Evolutionary conservation across 2,329 filamentous ascomycete genomes (phyloP).

Genomic region (Dothistroma pini): DNA sequence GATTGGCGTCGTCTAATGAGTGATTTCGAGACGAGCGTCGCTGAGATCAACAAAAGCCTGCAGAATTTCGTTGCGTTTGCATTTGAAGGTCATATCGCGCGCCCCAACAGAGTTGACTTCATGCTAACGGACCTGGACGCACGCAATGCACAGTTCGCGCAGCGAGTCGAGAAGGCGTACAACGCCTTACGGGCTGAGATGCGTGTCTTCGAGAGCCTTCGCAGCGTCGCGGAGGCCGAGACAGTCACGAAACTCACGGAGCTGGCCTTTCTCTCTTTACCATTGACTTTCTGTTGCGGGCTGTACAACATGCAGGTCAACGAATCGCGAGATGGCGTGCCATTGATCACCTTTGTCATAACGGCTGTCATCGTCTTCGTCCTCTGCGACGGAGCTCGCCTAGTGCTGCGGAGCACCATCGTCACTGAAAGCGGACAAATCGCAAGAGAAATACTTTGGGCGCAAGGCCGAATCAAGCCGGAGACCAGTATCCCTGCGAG

Average conservation of each 20-base stretch:
- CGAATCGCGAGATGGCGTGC: constrained; percentile 24
- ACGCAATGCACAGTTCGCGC: not conserved
- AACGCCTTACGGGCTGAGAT: constrained; percentile 38
- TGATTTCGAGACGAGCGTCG: constrained; percentile 13
- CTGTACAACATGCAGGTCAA: constrained; percentile 33
- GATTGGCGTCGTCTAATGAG: constrained; percentile 14
- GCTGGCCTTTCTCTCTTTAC: constrained; percentile 35
- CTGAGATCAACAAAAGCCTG: constrained; percentile 9
- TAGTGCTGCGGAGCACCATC: constrained; percentile 10
- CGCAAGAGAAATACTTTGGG: constrained; percentile 6
- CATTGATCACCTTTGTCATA: constrained; percentile 13
- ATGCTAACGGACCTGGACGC: constrained; percentile 6
- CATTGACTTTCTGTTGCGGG: constrained; percentile 30
- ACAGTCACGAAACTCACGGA: constrained; percentile 34
- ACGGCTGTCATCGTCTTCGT: constrained; percentile 9
- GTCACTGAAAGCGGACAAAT: not conserved
- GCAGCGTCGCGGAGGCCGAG: constrained; percentile 32
- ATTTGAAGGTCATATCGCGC: not conserved
- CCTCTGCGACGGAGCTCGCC: constrained; percentile 14
- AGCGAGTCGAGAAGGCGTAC: constrained; percentile 24
- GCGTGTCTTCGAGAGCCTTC: constrained; percentile 29
- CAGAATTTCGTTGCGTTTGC: constrained; percentile 11
- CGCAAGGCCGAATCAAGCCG: not conserved
- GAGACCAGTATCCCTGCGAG: constrained; percentile 1
- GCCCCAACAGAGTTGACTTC: constrained; percentile 4